Conservation (phyloP, 2,329 filamentous ascomycete species). For the Cordyceps cateniannulata region DNA sequence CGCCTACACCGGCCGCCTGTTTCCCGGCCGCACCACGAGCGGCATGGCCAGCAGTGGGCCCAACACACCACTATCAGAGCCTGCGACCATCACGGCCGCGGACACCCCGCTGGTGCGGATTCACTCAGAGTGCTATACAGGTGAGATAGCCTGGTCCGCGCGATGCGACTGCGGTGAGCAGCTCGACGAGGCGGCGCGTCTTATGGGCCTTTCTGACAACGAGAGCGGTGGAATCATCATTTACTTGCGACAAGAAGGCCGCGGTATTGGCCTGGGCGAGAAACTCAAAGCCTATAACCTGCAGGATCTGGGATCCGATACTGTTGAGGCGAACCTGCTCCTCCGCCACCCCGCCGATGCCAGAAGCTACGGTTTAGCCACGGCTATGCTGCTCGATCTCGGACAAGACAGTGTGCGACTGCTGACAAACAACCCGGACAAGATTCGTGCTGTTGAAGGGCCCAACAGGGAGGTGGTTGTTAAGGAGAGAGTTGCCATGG, state of each 20-base stretch:
- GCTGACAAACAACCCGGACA: slow-evolving; percentile 95
- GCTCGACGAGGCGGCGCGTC: slow-evolving; percentile 85
- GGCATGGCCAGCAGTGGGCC: slow-evolving; percentile 43
- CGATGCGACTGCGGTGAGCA: slow-evolving; percentile 98
- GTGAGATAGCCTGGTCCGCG: slow-evolving; percentile 96
- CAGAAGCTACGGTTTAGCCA: slow-evolving; percentile 90
- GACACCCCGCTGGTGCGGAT: slow-evolving; percentile 73
- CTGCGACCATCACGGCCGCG: neutral
- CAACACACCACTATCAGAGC: neutral
- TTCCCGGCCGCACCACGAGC: slow-evolving; percentile 75
- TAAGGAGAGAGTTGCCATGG: slow-evolving; percentile 87
- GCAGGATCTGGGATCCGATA: slow-evolving; percentile 94
- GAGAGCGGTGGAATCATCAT: slow-evolving; percentile 80
- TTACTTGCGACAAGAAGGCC: slow-evolving; percentile 91
- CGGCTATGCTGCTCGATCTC: slow-evolving; percentile 84
- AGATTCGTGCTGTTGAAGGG: slow-evolving; percentile 89
- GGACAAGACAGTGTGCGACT: slow-evolving; percentile 72
- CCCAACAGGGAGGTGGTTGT: slow-evolving; percentile 83
- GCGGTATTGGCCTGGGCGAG: slow-evolving; percentile 88
- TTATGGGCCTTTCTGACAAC: slow-evolving; percentile 71
- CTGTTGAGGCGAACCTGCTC: slow-evolving; percentile 89
- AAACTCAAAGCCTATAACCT: slow-evolving; percentile 98
- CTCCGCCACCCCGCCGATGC: slow-evolving; percentile 91
- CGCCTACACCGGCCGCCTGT: slow-evolving; percentile 83
- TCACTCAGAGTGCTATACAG: slow-evolving; percentile 97